A percentile compares a stretch with the other conserved stretches of the same genome.
Conservation (phyloP, 2,329 filamentous ascomycete species). For the Sporothrix phasma region DNA sequence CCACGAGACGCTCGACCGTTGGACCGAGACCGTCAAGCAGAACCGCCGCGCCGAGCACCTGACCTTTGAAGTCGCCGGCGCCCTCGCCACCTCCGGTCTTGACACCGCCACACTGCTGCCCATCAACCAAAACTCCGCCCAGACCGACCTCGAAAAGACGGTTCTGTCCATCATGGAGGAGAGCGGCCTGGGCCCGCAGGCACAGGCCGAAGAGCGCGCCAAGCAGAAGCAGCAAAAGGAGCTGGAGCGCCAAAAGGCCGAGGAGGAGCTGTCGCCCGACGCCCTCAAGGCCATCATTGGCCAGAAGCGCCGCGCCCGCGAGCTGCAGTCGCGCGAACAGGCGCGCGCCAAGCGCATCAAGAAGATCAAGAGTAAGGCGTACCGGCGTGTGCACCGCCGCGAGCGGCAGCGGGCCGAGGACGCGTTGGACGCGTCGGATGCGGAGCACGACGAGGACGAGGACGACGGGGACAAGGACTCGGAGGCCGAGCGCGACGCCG, state of each 20-base stretch:
- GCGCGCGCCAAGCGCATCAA: slow-evolving; percentile 86
- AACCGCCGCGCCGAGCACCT: slow-evolving; percentile 88
- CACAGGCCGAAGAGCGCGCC: slow-evolving; percentile 27
- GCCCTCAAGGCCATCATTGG: slow-evolving; percentile 63
- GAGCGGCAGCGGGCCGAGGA: slow-evolving; percentile 48
- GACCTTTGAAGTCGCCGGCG: slow-evolving; percentile 72
- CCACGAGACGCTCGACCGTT: slow-evolving; percentile 80
- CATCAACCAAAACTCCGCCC: slow-evolving; percentile 50
- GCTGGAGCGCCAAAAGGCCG: slow-evolving; percentile 52
- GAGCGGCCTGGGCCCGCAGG: slow-evolving; percentile 57
- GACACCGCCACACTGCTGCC: slow-evolving; percentile 45
- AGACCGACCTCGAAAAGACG: slow-evolving; percentile 73
- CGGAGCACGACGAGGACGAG: slow-evolving; percentile 45
- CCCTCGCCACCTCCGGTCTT: slow-evolving; percentile 50
- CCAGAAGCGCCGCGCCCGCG: slow-evolving; percentile 68
- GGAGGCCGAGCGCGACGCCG: slow-evolving; percentile 52
- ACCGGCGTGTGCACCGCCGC: slow-evolving; percentile 82
- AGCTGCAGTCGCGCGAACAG: slow-evolving; percentile 80
- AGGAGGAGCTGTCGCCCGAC: slow-evolving; percentile 52
- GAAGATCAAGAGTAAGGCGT: slow-evolving; percentile 98
- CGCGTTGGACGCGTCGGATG: slow-evolving; percentile 41
- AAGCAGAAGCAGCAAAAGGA: slow-evolving; percentile 36
- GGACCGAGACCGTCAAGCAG: slow-evolving; percentile 90
- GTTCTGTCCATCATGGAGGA: slow-evolving; percentile 86
- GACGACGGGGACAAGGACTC: slow-evolving; percentile 57